These are phyloP conservation scores for Hymenoscyphus albidus DNA, from an alignment of 2,329 filamentous ascomycete species.

Conservation along the genomic window DNA sequence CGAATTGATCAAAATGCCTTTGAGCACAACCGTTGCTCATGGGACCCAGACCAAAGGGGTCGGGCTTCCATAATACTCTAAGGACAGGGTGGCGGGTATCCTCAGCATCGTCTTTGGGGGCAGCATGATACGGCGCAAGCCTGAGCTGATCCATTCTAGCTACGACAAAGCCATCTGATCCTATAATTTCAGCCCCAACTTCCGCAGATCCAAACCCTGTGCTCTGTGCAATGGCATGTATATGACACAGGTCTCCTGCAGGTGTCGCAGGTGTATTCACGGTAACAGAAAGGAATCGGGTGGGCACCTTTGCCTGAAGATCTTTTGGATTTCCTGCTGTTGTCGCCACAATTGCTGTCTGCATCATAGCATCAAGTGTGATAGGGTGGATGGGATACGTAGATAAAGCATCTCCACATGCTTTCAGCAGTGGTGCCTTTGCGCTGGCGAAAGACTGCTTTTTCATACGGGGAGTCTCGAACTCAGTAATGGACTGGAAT, in stretches of 20 bases:
- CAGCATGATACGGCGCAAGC: not conserved
- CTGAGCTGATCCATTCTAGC: not conserved
- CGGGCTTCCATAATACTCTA: not conserved
- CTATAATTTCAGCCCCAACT: not conserved
- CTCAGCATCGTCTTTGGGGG: not conserved
- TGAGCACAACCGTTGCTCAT: not conserved
- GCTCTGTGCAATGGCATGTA: not conserved
- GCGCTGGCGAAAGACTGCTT: not conserved
- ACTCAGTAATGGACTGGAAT: constrained; percentile 9
- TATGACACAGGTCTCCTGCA: not conserved
- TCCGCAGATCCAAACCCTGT: not conserved
- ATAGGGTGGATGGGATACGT: constrained; percentile 28
- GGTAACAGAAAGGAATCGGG: constrained; percentile 3
- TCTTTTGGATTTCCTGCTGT: constrained; percentile 13
- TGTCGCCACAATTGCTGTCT: constrained; percentile 38
- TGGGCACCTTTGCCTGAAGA: constrained; percentile 15
- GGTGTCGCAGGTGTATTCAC: not conserved
- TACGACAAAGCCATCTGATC: not conserved
- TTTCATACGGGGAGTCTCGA: not conserved
- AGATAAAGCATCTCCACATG: not conserved
- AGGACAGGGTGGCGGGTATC: not conserved
- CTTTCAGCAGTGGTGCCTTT: not conserved
- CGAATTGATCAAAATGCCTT: not conserved
- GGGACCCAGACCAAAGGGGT: not conserved
- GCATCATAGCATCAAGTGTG: constrained; percentile 54